These are phyloP conservation scores for Penicillium desertorum DNA, from an alignment of 495 filamentous ascomycete genomes.

Conservation along the genomic window DNA sequence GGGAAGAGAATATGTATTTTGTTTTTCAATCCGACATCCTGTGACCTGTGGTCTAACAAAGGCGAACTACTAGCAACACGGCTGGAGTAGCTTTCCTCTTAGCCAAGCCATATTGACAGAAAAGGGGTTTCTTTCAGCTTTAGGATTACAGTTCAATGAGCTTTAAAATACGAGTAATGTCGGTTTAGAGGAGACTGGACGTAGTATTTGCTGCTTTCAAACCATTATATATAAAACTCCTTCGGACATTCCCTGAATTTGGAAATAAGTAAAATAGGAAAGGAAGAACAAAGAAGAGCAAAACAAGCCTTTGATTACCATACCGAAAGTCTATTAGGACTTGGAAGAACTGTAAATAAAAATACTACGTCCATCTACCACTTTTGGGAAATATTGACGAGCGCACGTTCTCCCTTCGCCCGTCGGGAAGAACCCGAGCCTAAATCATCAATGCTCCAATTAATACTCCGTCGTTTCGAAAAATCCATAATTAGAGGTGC, in stretches of 20 bases:
- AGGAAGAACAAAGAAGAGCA: not conserved
- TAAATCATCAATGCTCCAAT: not conserved
- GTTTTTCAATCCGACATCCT: too few species aligned
- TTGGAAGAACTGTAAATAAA: not conserved
- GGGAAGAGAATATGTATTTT: too few species aligned
- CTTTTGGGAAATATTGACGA: not conserved
- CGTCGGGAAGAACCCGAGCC: not conserved
- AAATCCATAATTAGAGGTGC: not conserved
- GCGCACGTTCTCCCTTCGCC: not conserved
- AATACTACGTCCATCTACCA: not conserved
- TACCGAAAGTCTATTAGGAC: not conserved
- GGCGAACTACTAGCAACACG: too few species aligned
- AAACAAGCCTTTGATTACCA: not conserved
- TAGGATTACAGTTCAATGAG: too few species aligned
- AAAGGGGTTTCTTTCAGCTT: too few species aligned
- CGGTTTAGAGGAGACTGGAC: too few species aligned
- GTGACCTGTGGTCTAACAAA: too few species aligned
- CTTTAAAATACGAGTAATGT: too few species aligned
- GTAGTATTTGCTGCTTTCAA: not conserved
- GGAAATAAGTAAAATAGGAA: not conserved
- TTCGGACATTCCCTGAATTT: not conserved
- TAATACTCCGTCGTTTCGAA: not conserved
- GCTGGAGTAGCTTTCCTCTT: too few species aligned
- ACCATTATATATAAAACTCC: not conserved
- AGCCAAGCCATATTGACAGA: too few species aligned